Percentiles rank a stretch among this genome's conserved stretches.
Conservation (phyloP, 164 flowering plant genomes). For the Akebia trifoliata region DNA sequence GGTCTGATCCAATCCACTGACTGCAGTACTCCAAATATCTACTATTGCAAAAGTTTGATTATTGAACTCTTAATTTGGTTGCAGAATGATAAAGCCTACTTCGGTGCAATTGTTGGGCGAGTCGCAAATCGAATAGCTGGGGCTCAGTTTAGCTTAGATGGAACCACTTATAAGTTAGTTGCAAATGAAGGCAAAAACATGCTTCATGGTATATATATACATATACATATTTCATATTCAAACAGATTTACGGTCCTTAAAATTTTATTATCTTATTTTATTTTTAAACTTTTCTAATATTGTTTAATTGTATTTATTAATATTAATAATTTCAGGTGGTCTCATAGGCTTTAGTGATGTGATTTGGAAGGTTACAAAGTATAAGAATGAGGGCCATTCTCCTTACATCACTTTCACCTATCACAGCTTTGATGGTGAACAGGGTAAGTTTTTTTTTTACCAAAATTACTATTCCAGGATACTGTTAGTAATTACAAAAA, state of each 20-base stretch:
- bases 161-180: constrained; percentile 38
- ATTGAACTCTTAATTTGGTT: background rate
- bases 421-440: constrained; percentile 45
- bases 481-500: no score
- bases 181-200: constrained; percentile 64
- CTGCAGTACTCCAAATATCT: no score
- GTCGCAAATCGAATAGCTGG: constrained; percentile 75
- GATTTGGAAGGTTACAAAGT: constrained; percentile 38
- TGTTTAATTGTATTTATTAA: background rate
- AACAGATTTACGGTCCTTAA: no score
- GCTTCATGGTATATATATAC: constrained; percentile 41
- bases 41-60: background rate
- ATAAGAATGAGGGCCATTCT: constrained; percentile 13
- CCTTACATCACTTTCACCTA: constrained; percentile 38
- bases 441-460: constrained; percentile 23
- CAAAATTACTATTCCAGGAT: background rate
- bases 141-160: constrained; percentile 53
- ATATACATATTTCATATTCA: background rate
- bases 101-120: constrained; percentile 70
- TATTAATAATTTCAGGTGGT: constrained; percentile 40
- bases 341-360: constrained; percentile 47
- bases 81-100: constrained; percentile 61
- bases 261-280: background rate
- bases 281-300: background rate
- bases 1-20: no score